Base-by-base conservation (phyloP, 768 basidiomycete genomes). In the Termitomyces sp. region DNA sequence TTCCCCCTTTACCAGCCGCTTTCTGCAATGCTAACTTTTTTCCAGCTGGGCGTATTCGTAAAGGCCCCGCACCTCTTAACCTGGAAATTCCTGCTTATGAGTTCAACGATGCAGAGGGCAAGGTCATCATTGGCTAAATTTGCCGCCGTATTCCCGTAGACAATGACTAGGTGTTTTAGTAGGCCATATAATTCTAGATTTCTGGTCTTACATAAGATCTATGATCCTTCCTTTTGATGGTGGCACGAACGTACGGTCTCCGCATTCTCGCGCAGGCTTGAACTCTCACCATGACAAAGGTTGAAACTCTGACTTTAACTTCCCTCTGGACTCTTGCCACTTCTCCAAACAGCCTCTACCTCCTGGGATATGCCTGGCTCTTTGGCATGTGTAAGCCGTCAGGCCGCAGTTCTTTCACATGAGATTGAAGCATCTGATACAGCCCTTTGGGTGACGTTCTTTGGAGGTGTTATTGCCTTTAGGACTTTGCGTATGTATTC, bases 11-110 rank as follows among this genome's bases (percentile, higher is more conserved):
- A 43, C 42, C 40, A 17, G 47, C 17, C n/a, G 47, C 45, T 55
- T 11, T 64, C 25, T 52, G 57, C 10, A 55, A 59, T 47, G 59
- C 55, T 48, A 48, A 68, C 37, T 68, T 61, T 66, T 60, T 37
- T 59, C 32, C 64, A 94, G 92, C 95, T 71, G 96, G 96, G 65
- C 94, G 96, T 74, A 87, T 89, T 69, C 91, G 96, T 74, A 93
- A 95, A 74, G 96, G 96, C 49, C 96, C 96, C 70, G 96, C 96
- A 73, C 96, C 96, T 66, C 86, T 96, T 68, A 99, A 99, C 79
- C 84, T 98, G 65, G 96, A 98, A 75, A 83, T 99, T 61, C 96
- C 96, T 63, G 82, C 81, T 57, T 88, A 97, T 73, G 87, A 89
- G 66, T 88, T 97, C 83, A 89, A 86, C 69, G 94, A 96, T 38